These are phyloP conservation scores for Obba rivulosa DNA, from an alignment of 768 basidiomycete species.

Conservation along the genomic window DNA sequence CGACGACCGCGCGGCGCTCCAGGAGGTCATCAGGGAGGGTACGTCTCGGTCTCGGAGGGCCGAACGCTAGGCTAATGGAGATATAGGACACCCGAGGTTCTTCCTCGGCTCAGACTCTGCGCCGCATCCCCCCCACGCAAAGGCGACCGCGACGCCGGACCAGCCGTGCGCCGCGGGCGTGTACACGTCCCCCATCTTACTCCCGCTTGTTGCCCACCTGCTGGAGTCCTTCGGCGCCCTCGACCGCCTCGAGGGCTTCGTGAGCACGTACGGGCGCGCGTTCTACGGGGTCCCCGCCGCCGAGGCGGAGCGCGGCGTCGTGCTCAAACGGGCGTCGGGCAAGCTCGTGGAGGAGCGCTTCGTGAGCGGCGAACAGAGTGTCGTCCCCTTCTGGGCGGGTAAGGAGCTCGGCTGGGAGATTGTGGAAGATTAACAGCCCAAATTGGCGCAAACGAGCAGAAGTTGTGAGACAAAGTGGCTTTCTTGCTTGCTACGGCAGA, in stretches of 20 bases:
- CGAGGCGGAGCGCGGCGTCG: conserved; percentile 31
- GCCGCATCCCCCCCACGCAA: conserved; percentile 71
- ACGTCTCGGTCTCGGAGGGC: no score
- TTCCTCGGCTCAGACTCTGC: conserved; percentile 98
- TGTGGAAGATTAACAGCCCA: neutral
- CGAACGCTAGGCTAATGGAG: no score
- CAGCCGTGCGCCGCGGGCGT: conserved; percentile 90
- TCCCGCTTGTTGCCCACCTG: conserved; percentile 86
- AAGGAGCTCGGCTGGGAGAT: conserved; percentile 70
- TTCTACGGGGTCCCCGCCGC: conserved; percentile 57
- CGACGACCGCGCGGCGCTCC: conserved; percentile 80
- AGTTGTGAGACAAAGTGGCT: no score
- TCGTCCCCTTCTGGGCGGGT: conserved; percentile 88
- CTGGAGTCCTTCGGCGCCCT: conserved; percentile 85
- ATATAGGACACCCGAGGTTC: conserved; percentile 82
- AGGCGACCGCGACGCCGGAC: conserved; percentile 64
- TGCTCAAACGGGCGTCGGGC: conserved; percentile 36
- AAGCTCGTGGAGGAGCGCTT: conserved; percentile 45
- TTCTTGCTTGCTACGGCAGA: no score
- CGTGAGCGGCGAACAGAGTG: conserved; percentile 39
- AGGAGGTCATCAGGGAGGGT: conserved; percentile 75
- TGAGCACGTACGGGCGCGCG: conserved; percentile 66
- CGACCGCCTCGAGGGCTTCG: conserved; percentile 77
- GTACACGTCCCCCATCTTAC: conserved; percentile 88
- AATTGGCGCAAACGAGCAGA: no score